Evolutionary conservation across 2,329 filamentous ascomycete species (phyloP).

Genomic region (Didymella pomorum): DNA sequence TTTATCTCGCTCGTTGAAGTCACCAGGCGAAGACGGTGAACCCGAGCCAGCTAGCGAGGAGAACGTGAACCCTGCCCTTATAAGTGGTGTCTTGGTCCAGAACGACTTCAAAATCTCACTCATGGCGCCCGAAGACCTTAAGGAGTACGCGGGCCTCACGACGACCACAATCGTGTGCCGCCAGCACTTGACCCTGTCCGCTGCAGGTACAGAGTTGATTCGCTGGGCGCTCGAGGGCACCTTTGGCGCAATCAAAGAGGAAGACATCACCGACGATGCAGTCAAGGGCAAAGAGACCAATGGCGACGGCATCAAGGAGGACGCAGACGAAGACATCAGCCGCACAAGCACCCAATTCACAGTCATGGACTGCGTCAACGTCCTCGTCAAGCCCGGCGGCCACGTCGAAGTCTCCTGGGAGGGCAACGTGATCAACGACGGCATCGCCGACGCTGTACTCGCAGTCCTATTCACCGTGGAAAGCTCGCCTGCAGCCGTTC

Average conservation of each 20-base stretch:
- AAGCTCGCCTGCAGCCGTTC: slow-evolving; percentile 92
- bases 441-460: slow-evolving; percentile 96
- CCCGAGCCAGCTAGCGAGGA: slow-evolving; percentile 32
- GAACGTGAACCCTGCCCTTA: slow-evolving; percentile 60
- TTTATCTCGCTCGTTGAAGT: slow-evolving; percentile 47
- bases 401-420: slow-evolving; percentile 96
- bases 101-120: slow-evolving; percentile 97
- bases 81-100: slow-evolving; percentile 92
- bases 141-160: slow-evolving; percentile 95
- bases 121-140: slow-evolving; percentile 95
- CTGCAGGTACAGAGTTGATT: slow-evolving; percentile 89
- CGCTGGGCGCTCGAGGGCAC: slow-evolving; percentile 94
- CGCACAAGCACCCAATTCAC: slow-evolving; percentile 63
- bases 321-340: slow-evolving; percentile 71
- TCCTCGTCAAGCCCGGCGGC: slow-evolving; percentile 78
- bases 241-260: slow-evolving; percentile 76
- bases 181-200: slow-evolving; percentile 85
- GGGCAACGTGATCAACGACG: slow-evolving; percentile 96
- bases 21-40: slow-evolving; percentile 35
- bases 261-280: slow-evolving; percentile 39
- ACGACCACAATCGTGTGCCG: slow-evolving; percentile 94
- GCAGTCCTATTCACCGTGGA: slow-evolving; percentile 91
- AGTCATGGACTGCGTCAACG: slow-evolving; percentile 89
- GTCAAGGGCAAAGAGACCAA: slow-evolving; percentile 48
- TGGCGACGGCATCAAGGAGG: slow-evolving; percentile 58